Base-by-base conservation (phyloP, 176 grass and related monocot species). In the maize (Zea mays) region DNA sequence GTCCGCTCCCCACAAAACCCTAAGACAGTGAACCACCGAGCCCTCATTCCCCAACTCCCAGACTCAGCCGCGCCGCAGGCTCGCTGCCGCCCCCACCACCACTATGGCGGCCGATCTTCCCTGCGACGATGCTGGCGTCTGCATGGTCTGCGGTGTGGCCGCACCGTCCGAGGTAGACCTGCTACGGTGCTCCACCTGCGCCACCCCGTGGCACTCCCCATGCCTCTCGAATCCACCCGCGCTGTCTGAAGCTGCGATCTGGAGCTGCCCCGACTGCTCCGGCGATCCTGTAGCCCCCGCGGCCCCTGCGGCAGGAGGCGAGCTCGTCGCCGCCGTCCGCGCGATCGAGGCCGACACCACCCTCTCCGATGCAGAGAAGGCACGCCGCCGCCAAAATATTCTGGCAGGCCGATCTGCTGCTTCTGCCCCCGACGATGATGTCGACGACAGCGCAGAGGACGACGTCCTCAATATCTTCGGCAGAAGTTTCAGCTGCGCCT, bases 231-330 rank as follows among this genome's bases (percentile, higher is more conserved):
- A 41, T 0, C 91, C 83, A 0, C 95, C 89, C 3, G 88, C 86
- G 8, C 79, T 94, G 64, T 64, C 89, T 10, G 74, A 69, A 34
- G 90, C 74, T 68, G 81, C 87, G 13, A 5, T 7, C 6, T 99
- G 92, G 96, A 69, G 50, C 46, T 98, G 95, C 74, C 95, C 91
- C 38, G 95, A 94, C 71, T 98, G 95, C 55, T 62, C 80, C 60
- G 69, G 68, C 6, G 40, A 27, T 27, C 27, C 27, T 27, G 27
- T 27, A 27, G 0, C 8, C 61, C 12, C 76, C 35, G 2, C 36
- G 8, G 41, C 49, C 0, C n/a, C 62, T 1, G 11, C 70, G 11
- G 50, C 40, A 1, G 80, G 51, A 19, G 81, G 68, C 11, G 73
- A 86, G 6, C 82, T 97, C 37, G 77, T 93, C 19, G 84, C 91